Evolutionary conservation across 495 filamentous ascomycete species (phyloP).

Genomic region (Penicillium bialowiezense): DNA sequence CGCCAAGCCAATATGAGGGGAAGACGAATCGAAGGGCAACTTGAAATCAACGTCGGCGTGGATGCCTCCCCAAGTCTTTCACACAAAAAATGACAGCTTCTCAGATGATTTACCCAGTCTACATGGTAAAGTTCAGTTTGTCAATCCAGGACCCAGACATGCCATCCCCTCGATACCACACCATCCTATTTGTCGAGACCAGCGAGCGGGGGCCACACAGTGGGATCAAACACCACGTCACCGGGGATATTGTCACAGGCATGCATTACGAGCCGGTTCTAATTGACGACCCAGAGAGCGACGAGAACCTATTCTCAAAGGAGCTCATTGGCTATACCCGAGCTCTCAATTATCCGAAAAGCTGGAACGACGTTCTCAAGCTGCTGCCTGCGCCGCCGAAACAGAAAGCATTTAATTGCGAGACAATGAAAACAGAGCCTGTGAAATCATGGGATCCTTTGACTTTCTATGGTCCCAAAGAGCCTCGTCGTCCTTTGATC

Average conservation of each 20-base stretch:
- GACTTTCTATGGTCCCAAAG: constrained; percentile 22
- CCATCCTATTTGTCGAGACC: constrained; percentile 28
- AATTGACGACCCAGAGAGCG: constrained; percentile 8
- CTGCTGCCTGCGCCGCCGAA: constrained; percentile 12
- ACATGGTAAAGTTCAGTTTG: constrained; percentile 19
- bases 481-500: constrained; percentile 16
- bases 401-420: constrained; percentile 24
- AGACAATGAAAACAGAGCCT: constrained; percentile 22
- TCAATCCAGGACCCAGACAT: constrained; percentile 26
- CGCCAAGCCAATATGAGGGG: neutral
- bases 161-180: constrained; percentile 20
- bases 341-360: constrained; percentile 5
- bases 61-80: no score
- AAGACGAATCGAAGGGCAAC: neutral
- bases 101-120: constrained; percentile 18
- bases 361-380: constrained; percentile 5
- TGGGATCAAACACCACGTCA: constrained; percentile 28
- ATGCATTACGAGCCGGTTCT: constrained; percentile 20
- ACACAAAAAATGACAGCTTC: constrained; percentile 1
- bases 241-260: constrained; percentile 27
- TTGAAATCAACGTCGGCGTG: neutral
- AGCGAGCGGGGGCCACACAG: constrained; percentile 4
- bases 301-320: constrained; percentile 14
- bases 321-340: constrained; percentile 17
- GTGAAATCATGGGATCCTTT: constrained; percentile 16